Evolutionary conservation across 352 stramenopile species (phyloP).

Genomic region (Pythium brachiatum): DNA sequence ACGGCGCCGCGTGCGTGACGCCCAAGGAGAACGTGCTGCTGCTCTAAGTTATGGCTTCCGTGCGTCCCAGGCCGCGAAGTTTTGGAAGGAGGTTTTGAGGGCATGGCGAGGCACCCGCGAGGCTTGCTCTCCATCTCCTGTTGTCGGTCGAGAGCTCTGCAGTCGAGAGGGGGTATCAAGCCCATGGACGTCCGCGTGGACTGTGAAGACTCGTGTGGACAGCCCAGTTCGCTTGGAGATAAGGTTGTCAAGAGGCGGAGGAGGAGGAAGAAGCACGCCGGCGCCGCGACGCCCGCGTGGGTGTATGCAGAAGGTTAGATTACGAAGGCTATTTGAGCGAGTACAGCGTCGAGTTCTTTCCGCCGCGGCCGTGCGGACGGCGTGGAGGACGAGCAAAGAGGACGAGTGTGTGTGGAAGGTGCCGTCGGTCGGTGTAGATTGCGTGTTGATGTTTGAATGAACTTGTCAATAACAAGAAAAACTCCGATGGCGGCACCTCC

Average conservation of each 20-base stretch:
- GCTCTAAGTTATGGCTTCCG: constrained; percentile 63
- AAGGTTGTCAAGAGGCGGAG: neutral
- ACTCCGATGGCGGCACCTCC: neutral
- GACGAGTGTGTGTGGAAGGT: constrained; percentile 6
- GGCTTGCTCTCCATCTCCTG: neutral
- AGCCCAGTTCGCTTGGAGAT: no score
- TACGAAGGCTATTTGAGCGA: neutral
- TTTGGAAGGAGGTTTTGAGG: constrained; percentile 24
- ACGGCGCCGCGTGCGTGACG: constrained; percentile 61
- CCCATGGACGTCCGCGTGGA: neutral
- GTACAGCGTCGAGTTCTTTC: neutral
- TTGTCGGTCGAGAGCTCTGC: neutral
- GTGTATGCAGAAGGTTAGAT: neutral
- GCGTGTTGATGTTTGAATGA: constrained; percentile 16
- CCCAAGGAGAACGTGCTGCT: constrained; percentile 82
- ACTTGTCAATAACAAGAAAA: constrained; percentile 21
- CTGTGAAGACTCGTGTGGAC: no score
- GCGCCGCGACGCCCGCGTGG: neutral
- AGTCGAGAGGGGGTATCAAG: neutral
- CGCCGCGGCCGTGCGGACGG: neutral
- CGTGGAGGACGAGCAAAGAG: neutral
- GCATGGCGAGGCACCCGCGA: neutral
- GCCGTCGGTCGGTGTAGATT: constrained; percentile 6
- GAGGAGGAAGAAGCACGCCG: neutral
- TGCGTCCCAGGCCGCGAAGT: constrained; percentile 8